These are phyloP conservation scores for Dendrobium catenatum DNA, from an alignment of 106 monocot genomes.

Conservation along the genomic window DNA sequence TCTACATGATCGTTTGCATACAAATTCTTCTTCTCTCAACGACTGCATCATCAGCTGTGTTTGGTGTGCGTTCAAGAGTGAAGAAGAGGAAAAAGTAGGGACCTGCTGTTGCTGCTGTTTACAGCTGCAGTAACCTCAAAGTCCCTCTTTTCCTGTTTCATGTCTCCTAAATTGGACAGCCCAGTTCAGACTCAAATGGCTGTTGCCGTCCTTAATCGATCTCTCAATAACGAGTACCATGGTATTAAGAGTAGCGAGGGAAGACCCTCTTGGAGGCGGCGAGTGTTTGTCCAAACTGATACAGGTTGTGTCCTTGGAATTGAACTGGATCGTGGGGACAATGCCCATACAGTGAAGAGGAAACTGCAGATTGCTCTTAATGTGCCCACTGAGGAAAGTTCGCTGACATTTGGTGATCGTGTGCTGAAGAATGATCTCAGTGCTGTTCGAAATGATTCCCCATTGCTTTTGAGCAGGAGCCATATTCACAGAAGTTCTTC, in stretches of 20 bases:
- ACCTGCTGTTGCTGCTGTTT: not conserved
- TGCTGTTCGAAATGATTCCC: slow-evolving; percentile 63
- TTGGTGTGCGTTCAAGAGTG: slow-evolving; percentile 39
- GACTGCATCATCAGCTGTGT: slow-evolving; percentile 22
- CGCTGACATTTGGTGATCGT: slow-evolving; percentile 69
- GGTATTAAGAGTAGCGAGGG: slow-evolving; percentile 24
- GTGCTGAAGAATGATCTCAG: slow-evolving; percentile 75
- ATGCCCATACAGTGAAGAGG: slow-evolving; percentile 51
- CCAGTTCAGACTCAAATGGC: slow-evolving; percentile 70
- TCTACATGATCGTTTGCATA: slow-evolving; percentile 30
- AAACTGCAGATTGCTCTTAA: slow-evolving; percentile 54
- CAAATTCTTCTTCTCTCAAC: slow-evolving; percentile 21
- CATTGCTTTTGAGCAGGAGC: slow-evolving; percentile 65
- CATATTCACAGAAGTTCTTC: slow-evolving; percentile 44
- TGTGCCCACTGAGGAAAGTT: slow-evolving; percentile 70
- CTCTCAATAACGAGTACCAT: slow-evolving; percentile 18
- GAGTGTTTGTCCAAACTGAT: slow-evolving; percentile 70
- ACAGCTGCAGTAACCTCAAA: not conserved
- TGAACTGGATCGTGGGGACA: slow-evolving; percentile 49
- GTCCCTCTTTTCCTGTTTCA: slow-evolving; percentile 1
- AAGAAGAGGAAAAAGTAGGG: slow-evolving; percentile 35
- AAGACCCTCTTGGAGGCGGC: slow-evolving; percentile 28
- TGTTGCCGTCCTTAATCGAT: slow-evolving; percentile 28
- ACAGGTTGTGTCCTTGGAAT: slow-evolving; percentile 47
- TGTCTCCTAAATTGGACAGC: slow-evolving; percentile 53